A percentile compares a stretch with the other conserved stretches of the same genome.
Evolutionary conservation across 2,329 filamentous ascomycete genomes (phyloP).

Genomic region (Aureobasidium sp.): DNA sequence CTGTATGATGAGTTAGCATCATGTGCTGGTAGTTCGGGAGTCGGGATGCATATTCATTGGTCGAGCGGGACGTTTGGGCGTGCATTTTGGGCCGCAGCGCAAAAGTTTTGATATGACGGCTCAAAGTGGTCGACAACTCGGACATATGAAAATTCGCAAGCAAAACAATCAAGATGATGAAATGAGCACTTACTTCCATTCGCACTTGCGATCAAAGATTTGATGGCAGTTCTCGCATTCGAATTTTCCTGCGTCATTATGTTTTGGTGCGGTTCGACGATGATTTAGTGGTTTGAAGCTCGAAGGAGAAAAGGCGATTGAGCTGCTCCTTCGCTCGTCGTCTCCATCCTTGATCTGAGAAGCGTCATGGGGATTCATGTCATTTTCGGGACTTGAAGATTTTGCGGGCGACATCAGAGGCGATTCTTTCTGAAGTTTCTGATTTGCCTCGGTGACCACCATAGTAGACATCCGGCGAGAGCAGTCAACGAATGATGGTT

Average conservation of each 20-base stretch:
- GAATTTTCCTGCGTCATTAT: slow-evolving; percentile 5
- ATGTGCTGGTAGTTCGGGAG: background rate
- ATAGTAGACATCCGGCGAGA: background rate
- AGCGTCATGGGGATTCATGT: background rate
- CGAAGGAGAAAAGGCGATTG: background rate
- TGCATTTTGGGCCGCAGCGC: background rate
- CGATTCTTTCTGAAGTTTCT: background rate
- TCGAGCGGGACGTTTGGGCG: background rate
- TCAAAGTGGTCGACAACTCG: background rate
- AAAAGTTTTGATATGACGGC: background rate
- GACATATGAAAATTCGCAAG: too few species aligned
- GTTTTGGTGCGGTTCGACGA: slow-evolving; percentile 2
- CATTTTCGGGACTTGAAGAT: background rate
- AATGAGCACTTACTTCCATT: slow-evolving; percentile 71
- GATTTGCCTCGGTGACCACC: background rate
- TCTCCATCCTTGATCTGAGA: background rate
- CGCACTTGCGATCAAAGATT: slow-evolving; percentile 73
- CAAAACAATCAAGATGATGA: background rate
- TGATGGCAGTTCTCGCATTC: slow-evolving; percentile 11
- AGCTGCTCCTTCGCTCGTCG: background rate
- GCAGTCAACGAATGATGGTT: background rate
- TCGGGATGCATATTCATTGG: background rate
- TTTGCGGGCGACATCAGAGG: slow-evolving; percentile 10
- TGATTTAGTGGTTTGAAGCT: slow-evolving; percentile 3
- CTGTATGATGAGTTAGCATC: slow-evolving; percentile 40